Evolutionary conservation across 2,329 filamentous ascomycete species (phyloP), one percentile per base, ranked within the genome.

Genomic region (Xylaria sp.): DNA sequence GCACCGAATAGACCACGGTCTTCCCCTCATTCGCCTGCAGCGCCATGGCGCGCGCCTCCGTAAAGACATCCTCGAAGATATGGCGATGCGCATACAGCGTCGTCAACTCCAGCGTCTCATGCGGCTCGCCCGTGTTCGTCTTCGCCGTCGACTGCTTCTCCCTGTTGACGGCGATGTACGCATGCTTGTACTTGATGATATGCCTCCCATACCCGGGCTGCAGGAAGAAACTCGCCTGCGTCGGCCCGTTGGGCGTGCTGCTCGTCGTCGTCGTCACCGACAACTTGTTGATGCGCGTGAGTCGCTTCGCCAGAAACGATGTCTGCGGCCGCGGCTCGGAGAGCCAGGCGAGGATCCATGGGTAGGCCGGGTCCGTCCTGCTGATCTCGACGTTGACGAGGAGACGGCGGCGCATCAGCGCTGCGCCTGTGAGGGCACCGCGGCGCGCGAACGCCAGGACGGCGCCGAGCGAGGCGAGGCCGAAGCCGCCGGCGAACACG

Each of bases 311-410:
- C 42, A 87, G 76, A 70, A 81, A 88, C 62, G 80, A 90, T 67
- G 69, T 78, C 70, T 79, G 75, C 57, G 86, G 82, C 55, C 92
- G 90, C 65, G 91, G 91, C 58, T 91, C 83, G 5, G 92, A 92
- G 73, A 99, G 89, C 92, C 94, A 99, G 65, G 92, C 88, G 8
- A 99, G 81, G 48, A 99, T 86, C 93, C 92, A 97, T 47, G 87
- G 87, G 73, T 97, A 99, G 1, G 93, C 92, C 50, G 91, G 86
- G 76, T 99, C 94, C 69, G 93, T 90, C 71, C 91, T 90, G 74
- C 90, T 93, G 74, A 99, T 96, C 75, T 99, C 94, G 69, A 99
- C 86, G 69, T 97, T 92, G 68, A 97, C 91, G 35, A 99, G 86
- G 76, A 99, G 85, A 53, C 93, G 90, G 56, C 89, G 87, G 54